Evolutionary conservation across 495 filamentous ascomycete genomes (phyloP), one percentile per base, ranked within the genome.

Genomic region (Hypoxylon trugodes): DNA sequence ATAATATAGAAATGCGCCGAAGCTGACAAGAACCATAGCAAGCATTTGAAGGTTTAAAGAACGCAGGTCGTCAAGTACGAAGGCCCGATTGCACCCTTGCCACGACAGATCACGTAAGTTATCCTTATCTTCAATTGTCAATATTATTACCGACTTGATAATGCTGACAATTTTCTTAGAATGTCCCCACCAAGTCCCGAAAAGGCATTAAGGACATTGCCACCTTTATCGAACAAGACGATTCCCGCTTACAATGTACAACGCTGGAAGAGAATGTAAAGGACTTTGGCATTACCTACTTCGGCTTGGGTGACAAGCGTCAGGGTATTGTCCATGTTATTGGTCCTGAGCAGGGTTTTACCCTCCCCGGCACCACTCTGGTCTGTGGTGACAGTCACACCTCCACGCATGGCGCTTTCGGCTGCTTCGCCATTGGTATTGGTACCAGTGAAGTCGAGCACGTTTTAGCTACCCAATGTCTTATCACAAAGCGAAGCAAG

Each of bases 251-350:
- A 43, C 95, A 98, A 84, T 97, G 93, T 77, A 84, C 92, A 61
- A 98, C 95, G 33, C 87, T 98, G 25, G 95, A 98, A 75, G 87
- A 97, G 59, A 98, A 98, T 70, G 95, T 98, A 58, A 96, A 96
- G 78, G 90, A 92, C 52, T 97, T 97, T 66, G 92, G 90, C 65
- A 84, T 98, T 71, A 97, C 95, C 71, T 98, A 97, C 78, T 98
- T 98, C 68, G 95, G 95, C 47, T 87, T 98, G 59, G 92, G 87
- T 35, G 95, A 98, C 77, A 96, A 96, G 81, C 86, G 95, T 25
- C 95, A 98, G 80, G 95, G 95, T 65, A 98, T 98, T 72, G 95
- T 98, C 36, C 95, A 98, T 76, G 90, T 98, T 70, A 97, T 98
- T 67, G 95, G 95, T n/a, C 95, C 95, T 35, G 95, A 98, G 82